A percentile compares a stretch with the other conserved stretches of the same genome.
Conservation (phyloP, 176 grass and related monocot genomes). For the barley (Hordeum vulgare) region MorexV3_pseudomolecules_assembly NC_058524.1:471151508-471152007, state of each 20-base stretch:
- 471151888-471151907: neutral
- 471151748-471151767: too few species aligned
- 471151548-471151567: conserved; percentile 53
- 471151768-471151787: too few species aligned
- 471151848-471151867: conserved; percentile 19
- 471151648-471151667: conserved; percentile 19
- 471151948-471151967: too few species aligned
- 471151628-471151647: conserved; percentile 55
- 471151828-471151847: neutral
- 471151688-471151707: neutral
- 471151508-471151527: conserved; percentile 65
- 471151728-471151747: neutral
- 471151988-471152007: too few species aligned
- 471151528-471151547: conserved; percentile 43
- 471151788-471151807: neutral
- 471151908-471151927: too few species aligned
- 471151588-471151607: conserved; percentile 38
- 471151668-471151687: neutral
- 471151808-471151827: neutral
- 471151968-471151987: too few species aligned
- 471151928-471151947: too few species aligned
- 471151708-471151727: neutral
- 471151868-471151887: conserved; percentile 40
- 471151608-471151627: conserved; percentile 28
- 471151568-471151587: conserved; percentile 24